Evolutionary conservation across 495 filamentous ascomycete species (phyloP).

Genomic region (Saxophila tyrrhenica): DNA sequence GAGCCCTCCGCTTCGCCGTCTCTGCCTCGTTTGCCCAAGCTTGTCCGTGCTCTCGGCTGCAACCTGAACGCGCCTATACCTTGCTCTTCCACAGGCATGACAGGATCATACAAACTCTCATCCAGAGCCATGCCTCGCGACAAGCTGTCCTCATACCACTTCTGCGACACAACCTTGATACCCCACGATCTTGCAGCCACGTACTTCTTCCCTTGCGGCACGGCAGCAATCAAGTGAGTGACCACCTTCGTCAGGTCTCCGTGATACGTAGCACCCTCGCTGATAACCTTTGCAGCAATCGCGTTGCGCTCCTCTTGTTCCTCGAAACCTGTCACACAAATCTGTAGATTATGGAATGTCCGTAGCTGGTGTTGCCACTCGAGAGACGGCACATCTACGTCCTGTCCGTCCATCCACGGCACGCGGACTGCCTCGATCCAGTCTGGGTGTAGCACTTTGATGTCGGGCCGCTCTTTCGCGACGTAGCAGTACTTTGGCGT

Average conservation of each 20-base stretch:
- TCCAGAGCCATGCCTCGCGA: slow-evolving; percentile 89
- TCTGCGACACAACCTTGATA: slow-evolving; percentile 61
- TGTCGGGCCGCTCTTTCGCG: slow-evolving; percentile 74
- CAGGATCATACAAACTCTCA: slow-evolving; percentile 69
- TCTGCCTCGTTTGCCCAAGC: slow-evolving; percentile 37
- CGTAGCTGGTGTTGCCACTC: slow-evolving; percentile 51
- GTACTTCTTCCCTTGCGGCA: slow-evolving; percentile 77
- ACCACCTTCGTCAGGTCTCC: slow-evolving; percentile 77
- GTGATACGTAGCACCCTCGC: slow-evolving; percentile 69
- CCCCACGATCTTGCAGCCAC: slow-evolving; percentile 69
- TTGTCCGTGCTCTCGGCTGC: slow-evolving; percentile 7
- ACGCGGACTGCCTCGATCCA: slow-evolving; percentile 78
- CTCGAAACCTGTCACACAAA: slow-evolving; percentile 85
- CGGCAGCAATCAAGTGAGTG: slow-evolving; percentile 73
- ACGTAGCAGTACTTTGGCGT: slow-evolving; percentile 94
- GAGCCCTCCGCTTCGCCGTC: slow-evolving; percentile 14
- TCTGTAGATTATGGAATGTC: slow-evolving; percentile 51
- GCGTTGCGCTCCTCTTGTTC: slow-evolving; percentile 56
- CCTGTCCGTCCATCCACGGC: slow-evolving; percentile 70
- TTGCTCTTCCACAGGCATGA: slow-evolving; percentile 52
- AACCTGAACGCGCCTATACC: slow-evolving; percentile 58
- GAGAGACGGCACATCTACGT: slow-evolving; percentile 61
- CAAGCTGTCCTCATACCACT: slow-evolving; percentile 80
- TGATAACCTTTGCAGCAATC: slow-evolving; percentile 51
- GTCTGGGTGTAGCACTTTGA: slow-evolving; percentile 62